Base-by-base conservation (phyloP, 805 yeast genomes). In the Suhomyces prunicola region DNA sequence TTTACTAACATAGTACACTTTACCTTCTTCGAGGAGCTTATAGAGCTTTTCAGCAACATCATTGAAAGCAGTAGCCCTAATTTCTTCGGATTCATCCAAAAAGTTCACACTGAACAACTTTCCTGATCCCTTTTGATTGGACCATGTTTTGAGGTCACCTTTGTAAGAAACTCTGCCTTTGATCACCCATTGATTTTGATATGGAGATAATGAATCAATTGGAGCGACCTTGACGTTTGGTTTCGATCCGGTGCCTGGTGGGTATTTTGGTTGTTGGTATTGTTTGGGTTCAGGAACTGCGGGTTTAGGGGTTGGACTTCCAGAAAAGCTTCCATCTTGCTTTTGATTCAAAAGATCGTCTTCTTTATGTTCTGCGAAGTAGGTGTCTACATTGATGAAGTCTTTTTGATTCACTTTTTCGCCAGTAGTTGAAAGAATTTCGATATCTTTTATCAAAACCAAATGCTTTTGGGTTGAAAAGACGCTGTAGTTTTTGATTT, bases 81-180 rank as follows among this genome's bases (percentile, higher is more conserved):
- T 94, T 74, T 94, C 98, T 63, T 94, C 97, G 5, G 97, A 88
- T 67, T 94, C 96, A 67, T 94, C 99, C 53, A 93, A 73, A 54
- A 94, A 84, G 60, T 90, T 90, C 29, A 90, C 89, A 61, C 87
- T 88, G 76, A 94, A 91, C 54, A 94, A 79, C 69, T 89, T 88
- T 51, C 99, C 99, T 57, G 86, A 90, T 53, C 97, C 97, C 62
- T 85, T 81, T 56, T 83, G 86, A 62, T 89, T 90, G 50, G 89
- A 83, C 93, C 93, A 94, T 36, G 89, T 88, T 69, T 90, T 85
- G 60, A 93, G 79, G 56, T 90, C 97, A 52, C 93, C 84, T 70
- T 93, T 94, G 69, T 80, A 85, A 0, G 96, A 85, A 24, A 91
- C 94, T 66, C 98, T 84, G 1, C 96, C 99, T 63, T 90, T 90